Conservation (phyloP, 306 rosid species). For the Glycyrrhiza uralensis region DNA sequence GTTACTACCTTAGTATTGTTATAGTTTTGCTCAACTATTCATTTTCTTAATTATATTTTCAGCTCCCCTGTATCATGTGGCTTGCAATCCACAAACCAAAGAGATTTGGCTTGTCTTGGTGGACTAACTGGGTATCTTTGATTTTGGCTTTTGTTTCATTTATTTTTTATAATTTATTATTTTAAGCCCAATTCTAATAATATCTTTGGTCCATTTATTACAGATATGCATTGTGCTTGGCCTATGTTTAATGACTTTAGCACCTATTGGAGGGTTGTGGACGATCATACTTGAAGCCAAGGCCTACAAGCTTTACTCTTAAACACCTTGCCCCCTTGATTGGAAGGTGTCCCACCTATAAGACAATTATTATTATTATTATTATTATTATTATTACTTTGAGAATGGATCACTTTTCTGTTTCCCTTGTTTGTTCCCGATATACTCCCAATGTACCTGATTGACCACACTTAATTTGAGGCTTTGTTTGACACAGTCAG, state of each 20-base stretch:
- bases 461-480: no score
- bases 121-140: conserved; percentile 66
- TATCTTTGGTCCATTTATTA: conserved; percentile 3
- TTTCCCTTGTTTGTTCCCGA: no score
- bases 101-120: conserved; percentile 77
- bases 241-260: conserved; percentile 42
- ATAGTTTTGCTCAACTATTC: neutral
- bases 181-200: neutral
- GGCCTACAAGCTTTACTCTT: conserved; percentile 53
- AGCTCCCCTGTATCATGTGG: conserved; percentile 96
- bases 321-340: neutral
- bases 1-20: neutral
- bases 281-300: conserved; percentile 50
- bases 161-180: neutral
- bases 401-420: no score
- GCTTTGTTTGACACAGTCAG: no score
- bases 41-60: conserved; percentile 32
- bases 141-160: neutral
- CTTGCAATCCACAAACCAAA: conserved; percentile 67
- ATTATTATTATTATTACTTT: no score
- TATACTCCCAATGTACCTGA: no score
- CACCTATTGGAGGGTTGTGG: conserved; percentile 79
- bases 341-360: neutral
- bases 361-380: neutral
- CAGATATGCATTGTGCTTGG: conserved; percentile 72